Evolutionary conservation across 257 asterid genomes (phyloP).

Genomic region (Lycium barbarum): DNA sequence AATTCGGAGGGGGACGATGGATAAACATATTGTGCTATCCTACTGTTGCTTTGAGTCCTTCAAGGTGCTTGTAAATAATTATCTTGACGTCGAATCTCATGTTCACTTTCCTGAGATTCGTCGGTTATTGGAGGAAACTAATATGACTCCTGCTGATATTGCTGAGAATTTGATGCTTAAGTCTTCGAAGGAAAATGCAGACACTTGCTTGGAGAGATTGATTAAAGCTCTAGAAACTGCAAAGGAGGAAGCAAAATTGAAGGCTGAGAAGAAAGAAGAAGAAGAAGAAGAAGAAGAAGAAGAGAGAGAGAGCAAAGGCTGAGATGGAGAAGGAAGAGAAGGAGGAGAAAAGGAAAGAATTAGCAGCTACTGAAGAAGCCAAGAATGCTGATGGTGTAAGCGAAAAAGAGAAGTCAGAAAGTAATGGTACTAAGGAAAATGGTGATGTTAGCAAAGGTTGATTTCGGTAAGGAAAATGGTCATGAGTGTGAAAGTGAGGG

Average conservation of each 20-base stretch:
- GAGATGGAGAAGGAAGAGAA: neutral
- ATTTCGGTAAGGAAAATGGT: too few relatives aligned
- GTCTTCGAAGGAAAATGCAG: conserved; percentile 25
- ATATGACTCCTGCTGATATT: conserved; percentile 25
- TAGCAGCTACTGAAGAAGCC: neutral
- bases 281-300: too few relatives aligned
- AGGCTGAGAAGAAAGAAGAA: too few relatives aligned
- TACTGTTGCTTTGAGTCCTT: too few relatives aligned
- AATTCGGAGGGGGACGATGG: conserved; percentile 14
- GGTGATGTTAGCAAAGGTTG: neutral
- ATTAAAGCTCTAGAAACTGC: conserved; percentile 24
- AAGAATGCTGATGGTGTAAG: neutral
- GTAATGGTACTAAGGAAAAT: neutral
- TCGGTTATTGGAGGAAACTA: too few relatives aligned
- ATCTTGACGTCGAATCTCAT: too few relatives aligned
- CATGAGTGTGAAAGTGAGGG: neutral
- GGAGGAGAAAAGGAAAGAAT: neutral
- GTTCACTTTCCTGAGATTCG: too few relatives aligned
- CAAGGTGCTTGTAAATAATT: too few relatives aligned
- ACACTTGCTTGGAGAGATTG: neutral
- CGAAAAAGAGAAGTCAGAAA: neutral
- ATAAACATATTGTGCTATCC: conserved; percentile 1
- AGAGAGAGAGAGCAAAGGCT: neutral
- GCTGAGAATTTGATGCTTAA: conserved; percentile 26
- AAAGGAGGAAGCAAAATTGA: neutral